Evolutionary conservation across 2,329 filamentous ascomycete genomes (phyloP), one percentile per base, ranked within the genome.

Genomic region (Madurella mycetomatis): DNA sequence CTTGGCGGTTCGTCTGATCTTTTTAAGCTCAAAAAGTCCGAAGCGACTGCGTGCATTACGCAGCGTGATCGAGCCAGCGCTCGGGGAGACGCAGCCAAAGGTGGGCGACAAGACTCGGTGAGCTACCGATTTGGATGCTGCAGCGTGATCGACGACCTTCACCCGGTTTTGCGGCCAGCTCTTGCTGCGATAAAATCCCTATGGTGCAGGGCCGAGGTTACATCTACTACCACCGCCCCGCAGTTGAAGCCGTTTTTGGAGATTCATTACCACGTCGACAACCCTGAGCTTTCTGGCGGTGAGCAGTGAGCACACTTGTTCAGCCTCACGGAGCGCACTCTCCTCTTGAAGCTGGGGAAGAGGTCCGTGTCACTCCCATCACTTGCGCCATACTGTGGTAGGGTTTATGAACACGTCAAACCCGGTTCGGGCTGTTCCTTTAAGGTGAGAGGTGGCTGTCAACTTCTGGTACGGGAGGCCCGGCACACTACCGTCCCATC

Each of bases 1-100:
- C 46, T 53, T 54, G 31, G 51, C 53, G 41, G 40, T 56, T 61
- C 59, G 44, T 61, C 59, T 54, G 49, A 57, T 61, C 41, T 25
- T 60, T 60, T 55, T 41, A 30, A 51, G 47, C 49, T 54, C 40
- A 40, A 34, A 56, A 48, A 41, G 16, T 30, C 19, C 47, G 45
- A 51, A 30, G 12, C 25, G 44, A 50, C 49, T 48, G 34, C 39
- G 54, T 49, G 44, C 49, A 54, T 52, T 41, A 46, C 47, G 49
- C 53, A 54, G 41, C 51, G 46, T 41, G 43, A 47, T 48, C 45
- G 39, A 41, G 30, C 25, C 25, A 7, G 25, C 25, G 25, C 25
- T 25, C 25, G 49, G 55, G 53, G 49, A 49, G 40, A 31, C n/a
- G 40, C 17, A 39, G 37, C 9, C 41, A 41, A 37, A 25, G 25